These are phyloP conservation scores for Phlyctochytrium planicorne DNA, from an alignment of 192 early-diverging fungal genomes.

Conservation along the genomic window DNA sequence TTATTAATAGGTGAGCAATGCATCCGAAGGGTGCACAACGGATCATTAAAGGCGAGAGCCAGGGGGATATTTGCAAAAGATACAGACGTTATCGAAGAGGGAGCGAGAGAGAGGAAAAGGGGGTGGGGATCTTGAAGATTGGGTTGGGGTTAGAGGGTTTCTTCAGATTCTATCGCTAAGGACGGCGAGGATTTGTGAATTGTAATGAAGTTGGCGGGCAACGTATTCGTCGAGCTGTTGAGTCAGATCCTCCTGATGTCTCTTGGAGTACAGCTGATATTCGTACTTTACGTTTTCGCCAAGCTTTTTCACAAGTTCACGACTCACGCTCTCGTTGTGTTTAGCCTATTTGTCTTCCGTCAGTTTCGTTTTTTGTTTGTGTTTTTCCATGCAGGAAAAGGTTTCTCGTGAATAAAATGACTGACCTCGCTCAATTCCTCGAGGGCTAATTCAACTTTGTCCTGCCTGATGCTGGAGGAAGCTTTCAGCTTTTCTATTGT, in stretches of 20 bases:
- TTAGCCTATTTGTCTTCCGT: conserved; percentile 3
- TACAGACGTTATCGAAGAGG: too few relatives aligned
- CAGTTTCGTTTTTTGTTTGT: too few relatives aligned
- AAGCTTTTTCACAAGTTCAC: conserved; percentile 3
- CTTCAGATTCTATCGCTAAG: neutral
- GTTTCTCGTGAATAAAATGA: neutral
- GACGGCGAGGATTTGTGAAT: conserved; percentile 10
- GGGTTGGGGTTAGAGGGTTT: neutral
- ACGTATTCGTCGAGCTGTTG: conserved; percentile 21
- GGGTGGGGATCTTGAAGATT: too few relatives aligned
- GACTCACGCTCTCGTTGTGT: conserved; percentile 6
- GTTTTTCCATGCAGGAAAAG: neutral
- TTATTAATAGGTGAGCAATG: conserved; percentile 39
- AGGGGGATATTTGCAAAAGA: too few relatives aligned
- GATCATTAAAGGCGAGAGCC: conserved; percentile 30
- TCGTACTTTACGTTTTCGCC: conserved; percentile 10
- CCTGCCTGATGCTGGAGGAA: conserved; percentile 20
- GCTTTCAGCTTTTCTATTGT: conserved; percentile 31
- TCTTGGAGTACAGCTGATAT: conserved; percentile 5
- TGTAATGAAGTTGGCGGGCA: conserved; percentile 9
- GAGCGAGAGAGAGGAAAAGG: too few relatives aligned
- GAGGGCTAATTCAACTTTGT: conserved; percentile 16
- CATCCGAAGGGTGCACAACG: conserved; percentile 49
- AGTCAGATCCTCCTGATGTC: conserved; percentile 16
- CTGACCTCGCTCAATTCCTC: conserved; percentile 11